These are phyloP conservation scores for Colletotrichum paranaense DNA, from an alignment of 2,329 filamentous ascomycete genomes.

Conservation along the genomic window DNA sequence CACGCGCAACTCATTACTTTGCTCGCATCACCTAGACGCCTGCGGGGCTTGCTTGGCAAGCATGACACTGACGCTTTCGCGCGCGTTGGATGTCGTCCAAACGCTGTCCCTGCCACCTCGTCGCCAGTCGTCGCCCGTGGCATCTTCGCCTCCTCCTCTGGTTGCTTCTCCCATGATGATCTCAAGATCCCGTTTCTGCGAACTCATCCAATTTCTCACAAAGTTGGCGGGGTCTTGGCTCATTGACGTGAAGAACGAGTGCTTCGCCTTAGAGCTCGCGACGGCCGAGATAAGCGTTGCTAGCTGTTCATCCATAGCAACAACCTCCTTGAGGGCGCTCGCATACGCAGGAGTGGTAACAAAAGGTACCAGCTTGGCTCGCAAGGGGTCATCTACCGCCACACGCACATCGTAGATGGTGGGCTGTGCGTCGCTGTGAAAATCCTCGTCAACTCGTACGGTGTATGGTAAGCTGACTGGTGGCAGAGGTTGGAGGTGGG, in stretches of 20 bases:
- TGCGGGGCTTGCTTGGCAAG: conserved; percentile 61
- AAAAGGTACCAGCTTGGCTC: conserved; percentile 72
- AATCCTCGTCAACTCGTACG: conserved; percentile 89
- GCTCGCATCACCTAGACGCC: conserved; percentile 9
- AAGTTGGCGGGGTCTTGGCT: conserved; percentile 86
- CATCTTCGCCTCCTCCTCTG: conserved; percentile 68
- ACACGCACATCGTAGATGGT: conserved; percentile 94
- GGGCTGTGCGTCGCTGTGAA: conserved; percentile 78
- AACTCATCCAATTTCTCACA: conserved; percentile 87
- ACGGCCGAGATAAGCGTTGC: conserved; percentile 86
- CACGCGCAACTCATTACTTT: not conserved
- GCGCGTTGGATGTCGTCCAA: conserved; percentile 68
- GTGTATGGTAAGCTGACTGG: conserved; percentile 91
- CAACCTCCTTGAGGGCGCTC: conserved; percentile 79
- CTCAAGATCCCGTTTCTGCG: conserved; percentile 90
- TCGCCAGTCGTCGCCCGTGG: conserved; percentile 75
- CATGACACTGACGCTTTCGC: conserved; percentile 72
- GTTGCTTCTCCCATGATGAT: conserved; percentile 86
- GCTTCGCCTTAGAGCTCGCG: conserved; percentile 86
- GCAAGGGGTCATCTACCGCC: conserved; percentile 84
- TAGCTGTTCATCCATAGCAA: conserved; percentile 84
- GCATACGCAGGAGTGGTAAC: conserved; percentile 78
- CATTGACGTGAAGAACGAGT: conserved; percentile 85
- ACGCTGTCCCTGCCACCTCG: conserved; percentile 65
- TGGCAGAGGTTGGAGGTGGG: conserved; percentile 82